These are phyloP conservation scores for Kwoniella dendrophila DNA, from an alignment of 768 basidiomycete species.

Conservation along the genomic window DNA sequence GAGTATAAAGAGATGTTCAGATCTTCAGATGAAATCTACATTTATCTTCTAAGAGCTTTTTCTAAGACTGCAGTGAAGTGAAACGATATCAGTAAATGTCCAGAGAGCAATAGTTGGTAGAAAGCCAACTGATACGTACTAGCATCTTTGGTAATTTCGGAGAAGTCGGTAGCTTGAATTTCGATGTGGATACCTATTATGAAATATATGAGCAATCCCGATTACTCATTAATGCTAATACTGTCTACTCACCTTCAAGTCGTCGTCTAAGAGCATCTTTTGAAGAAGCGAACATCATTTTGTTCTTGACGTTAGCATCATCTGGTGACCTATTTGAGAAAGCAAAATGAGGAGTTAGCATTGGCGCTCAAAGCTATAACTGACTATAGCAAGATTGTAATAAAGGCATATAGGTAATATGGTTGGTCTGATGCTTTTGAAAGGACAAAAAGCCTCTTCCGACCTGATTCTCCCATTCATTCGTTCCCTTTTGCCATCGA, in stretches of 20 bases:
- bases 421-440: no score
- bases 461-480: neutral
- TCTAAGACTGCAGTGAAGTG: slow-evolving; percentile 18
- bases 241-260: slow-evolving; percentile 63
- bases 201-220: neutral
- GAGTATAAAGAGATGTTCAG: no score
- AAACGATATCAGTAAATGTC: neutral
- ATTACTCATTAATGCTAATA: neutral
- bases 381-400: no score
- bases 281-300: slow-evolving; percentile 92
- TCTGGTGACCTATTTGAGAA: slow-evolving; percentile 75
- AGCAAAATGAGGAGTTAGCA: neutral
- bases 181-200: slow-evolving; percentile 64
- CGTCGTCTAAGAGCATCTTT: slow-evolving; percentile 73
- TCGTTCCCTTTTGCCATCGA: neutral
- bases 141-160: slow-evolving; percentile 70
- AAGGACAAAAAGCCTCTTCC: no score
- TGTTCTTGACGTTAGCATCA: slow-evolving; percentile 76
- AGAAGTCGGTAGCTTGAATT: slow-evolving; percentile 79
- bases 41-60: slow-evolving; percentile 28
- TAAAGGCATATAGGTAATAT: neutral
- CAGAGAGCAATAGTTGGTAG: no score
- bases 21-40: no score
- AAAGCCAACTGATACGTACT: slow-evolving; percentile 64
- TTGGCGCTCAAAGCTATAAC: no score